Percentiles rank a stretch among this genome's conserved stretches.
Conservation (phyloP, 371 early-diverging fungal species). For the Dichotomocladium elegans region DNA sequence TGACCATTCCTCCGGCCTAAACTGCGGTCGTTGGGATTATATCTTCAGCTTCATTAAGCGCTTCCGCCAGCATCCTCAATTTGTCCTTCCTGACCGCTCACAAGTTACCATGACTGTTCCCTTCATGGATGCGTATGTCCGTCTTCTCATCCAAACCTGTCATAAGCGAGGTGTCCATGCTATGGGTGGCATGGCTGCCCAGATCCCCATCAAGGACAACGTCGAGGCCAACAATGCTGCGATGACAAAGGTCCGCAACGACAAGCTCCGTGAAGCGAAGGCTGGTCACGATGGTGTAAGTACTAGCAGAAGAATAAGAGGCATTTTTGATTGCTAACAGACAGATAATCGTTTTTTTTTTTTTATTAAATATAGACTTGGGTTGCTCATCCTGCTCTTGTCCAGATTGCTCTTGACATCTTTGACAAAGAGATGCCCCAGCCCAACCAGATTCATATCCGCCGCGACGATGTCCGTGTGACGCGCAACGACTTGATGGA, state of each 20-base stretch:
- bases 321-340: neutral
- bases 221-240: conserved; percentile 81
- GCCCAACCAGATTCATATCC: conserved; percentile 91
- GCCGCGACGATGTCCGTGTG: conserved; percentile 88
- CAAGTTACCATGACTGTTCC: conserved; percentile 90
- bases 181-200: conserved; percentile 98
- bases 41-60: conserved; percentile 93
- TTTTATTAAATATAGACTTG: conserved; percentile 85
- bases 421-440: conserved; percentile 94
- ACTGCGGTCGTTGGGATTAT: conserved; percentile 98
- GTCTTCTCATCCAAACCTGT: conserved; percentile 92
- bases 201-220: conserved; percentile 94
- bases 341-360: no score
- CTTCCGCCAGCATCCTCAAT: conserved; percentile 79
- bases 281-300: conserved; percentile 85
- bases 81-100: conserved; percentile 84
- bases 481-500: conserved; percentile 80
- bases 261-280: conserved; percentile 89
- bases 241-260: conserved; percentile 85
- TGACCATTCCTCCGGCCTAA: conserved; percentile 93
- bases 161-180: conserved; percentile 96
- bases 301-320: neutral
- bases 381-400: conserved; percentile 97
- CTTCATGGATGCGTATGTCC: conserved; percentile 91
- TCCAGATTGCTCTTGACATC: conserved; percentile 79